Evolutionary conservation across 345 rosid species (phyloP), one percentile per base, ranked within the genome.

Genomic region (Streptanthus diversifolius): DNA sequence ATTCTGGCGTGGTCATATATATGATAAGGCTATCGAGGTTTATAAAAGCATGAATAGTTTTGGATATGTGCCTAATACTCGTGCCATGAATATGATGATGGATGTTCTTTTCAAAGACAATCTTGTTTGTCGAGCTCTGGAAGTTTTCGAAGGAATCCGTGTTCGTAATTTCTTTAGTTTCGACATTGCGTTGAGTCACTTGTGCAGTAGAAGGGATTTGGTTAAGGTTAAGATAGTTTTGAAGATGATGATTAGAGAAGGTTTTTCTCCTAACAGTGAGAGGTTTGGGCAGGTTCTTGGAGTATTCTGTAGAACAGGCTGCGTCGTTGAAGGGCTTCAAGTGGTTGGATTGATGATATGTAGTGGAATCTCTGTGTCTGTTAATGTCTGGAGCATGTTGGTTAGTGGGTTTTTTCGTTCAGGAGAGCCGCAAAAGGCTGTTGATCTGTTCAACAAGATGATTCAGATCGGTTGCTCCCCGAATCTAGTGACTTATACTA

Each of bases 1-100:
- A 63, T 88, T 80, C 70, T 90, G 97, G 95, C 85, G 77, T 63
- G 93, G 89, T 70, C 82, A 81, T 41, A 54, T 77, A 71, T 76
- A 82, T 51, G 80, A 54, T 18, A 83, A 75, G 70, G 89, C 90
- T 47, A 68, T 88, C 1, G 86, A 88, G 69, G 73, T 86, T 56
- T 83, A 76, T 60, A 80, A 49, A 29, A 68, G 82, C 68, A 83
- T 90, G 92, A 66, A 2, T 51, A 32, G 33, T 5, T 80, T 81
- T 48, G 89, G 97, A 19, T 88, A 76, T 68, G 69, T 63, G 17
- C 88, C 88, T 1, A 87, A 82, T 39, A 82, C 89, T 1, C 88
- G 86, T 64, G 90, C 89, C 0, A 72, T 71, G 56, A 90, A 90
- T 32, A 76, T 90, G 61, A 33, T 84, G 53, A 84, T 90, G 79